Evolutionary conservation across 345 rosid species (phyloP).

Genomic region (Alliaria petiolata): DNA sequence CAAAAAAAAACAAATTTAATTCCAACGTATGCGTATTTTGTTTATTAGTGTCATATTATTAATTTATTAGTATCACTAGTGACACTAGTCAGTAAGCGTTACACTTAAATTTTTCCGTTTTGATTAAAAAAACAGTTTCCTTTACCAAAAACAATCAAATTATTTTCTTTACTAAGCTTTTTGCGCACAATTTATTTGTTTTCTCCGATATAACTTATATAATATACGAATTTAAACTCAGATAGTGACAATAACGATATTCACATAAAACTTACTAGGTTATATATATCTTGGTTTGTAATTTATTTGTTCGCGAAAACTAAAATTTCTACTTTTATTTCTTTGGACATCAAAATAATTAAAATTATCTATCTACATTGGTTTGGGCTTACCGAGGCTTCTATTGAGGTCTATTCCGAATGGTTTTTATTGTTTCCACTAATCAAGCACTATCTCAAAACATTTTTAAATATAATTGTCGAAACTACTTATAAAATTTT

Average conservation of each 20-base stretch:
- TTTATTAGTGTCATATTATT: background rate
- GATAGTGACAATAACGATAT: too few species aligned
- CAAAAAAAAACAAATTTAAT: background rate
- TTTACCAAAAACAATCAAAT: background rate
- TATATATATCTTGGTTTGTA: too few species aligned
- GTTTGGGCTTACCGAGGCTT: conserved; percentile 22
- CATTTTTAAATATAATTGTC: background rate
- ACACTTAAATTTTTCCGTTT: background rate
- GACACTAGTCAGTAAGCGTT: background rate
- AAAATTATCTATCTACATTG: background rate
- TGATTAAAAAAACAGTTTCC: background rate
- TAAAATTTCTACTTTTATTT: background rate
- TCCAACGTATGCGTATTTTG: too few species aligned
- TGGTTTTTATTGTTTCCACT: conserved; percentile 20
- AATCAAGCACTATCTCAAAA: conserved; percentile 22
- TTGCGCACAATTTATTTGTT: background rate
- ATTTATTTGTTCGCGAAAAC: background rate
- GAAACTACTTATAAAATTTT: background rate
- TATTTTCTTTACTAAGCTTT: background rate
- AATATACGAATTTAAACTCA: too few species aligned
- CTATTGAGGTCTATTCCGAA: background rate
- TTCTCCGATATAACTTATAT: too few species aligned
- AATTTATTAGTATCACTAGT: too few species aligned
- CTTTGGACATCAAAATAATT: background rate
- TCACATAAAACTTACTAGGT: too few species aligned